Conservation (phyloP, 495 filamentous ascomycete genomes). For the Echria macrotheca region DNA sequence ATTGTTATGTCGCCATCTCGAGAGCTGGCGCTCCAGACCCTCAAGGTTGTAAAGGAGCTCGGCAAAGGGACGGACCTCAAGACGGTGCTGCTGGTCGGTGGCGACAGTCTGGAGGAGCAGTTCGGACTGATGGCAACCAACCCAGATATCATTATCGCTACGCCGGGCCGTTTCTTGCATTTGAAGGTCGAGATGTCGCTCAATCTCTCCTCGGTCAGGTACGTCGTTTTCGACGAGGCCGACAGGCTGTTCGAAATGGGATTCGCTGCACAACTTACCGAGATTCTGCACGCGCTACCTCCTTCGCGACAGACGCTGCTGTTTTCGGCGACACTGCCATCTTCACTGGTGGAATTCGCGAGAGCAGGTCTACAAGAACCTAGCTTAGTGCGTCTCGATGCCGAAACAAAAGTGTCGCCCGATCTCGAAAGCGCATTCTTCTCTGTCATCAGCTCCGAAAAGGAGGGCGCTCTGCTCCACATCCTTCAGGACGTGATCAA, state of each 20-base stretch:
- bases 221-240: conserved; percentile 96
- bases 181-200: conserved; percentile 92
- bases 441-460: conserved; percentile 82
- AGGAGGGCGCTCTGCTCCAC: conserved; percentile 85
- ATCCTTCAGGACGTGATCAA: conserved; percentile 88
- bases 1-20: conserved; percentile 86
- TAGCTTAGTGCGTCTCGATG: conserved; percentile 77
- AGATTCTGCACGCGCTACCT: conserved; percentile 87
- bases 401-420: conserved; percentile 91
- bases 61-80: conserved; percentile 85
- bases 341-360: conserved; percentile 91
- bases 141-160: conserved; percentile 94
- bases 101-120: conserved; percentile 93
- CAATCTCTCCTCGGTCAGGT: conserved; percentile 76
- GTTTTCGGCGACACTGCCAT: conserved; percentile 91
- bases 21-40: conserved; percentile 88
- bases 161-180: conserved; percentile 91
- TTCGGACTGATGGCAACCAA: conserved; percentile 89
- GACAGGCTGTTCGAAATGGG: conserved; percentile 98
- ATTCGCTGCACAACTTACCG: conserved; percentile 85
- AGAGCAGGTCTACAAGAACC: conserved; percentile 89
- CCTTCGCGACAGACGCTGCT: conserved; percentile 80
- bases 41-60: conserved; percentile 95
- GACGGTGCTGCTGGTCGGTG: conserved; percentile 82
- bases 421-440: conserved; percentile 93